Percentiles rank a stretch among this genome's conserved stretches.
These are phyloP conservation scores for Hanseniaspora osmophila DNA, from an alignment of 805 yeast species.

Conservation along the genomic window DNA sequence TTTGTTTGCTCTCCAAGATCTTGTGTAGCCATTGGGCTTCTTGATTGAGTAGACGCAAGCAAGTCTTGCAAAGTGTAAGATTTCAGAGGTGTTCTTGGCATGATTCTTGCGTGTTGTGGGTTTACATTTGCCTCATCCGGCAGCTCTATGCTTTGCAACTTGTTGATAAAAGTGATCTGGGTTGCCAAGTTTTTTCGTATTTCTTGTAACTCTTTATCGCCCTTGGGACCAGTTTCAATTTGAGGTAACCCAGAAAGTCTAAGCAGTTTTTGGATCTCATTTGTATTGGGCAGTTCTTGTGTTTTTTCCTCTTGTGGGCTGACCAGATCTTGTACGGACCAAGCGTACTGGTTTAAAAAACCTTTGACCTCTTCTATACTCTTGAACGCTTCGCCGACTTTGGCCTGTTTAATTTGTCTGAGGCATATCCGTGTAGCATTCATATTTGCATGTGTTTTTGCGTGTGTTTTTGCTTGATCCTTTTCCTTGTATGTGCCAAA, in stretches of 20 bases:
- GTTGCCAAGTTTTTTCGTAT: constrained; percentile 27
- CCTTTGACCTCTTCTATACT: constrained; percentile 15
- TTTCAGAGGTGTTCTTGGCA: constrained; percentile 14
- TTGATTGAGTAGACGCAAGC: constrained; percentile 11
- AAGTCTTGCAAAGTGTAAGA: not conserved
- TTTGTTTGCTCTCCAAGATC: constrained; percentile 29
- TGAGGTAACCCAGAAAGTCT: constrained; percentile 35
- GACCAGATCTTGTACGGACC: constrained; percentile 18
- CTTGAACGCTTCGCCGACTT: constrained; percentile 10
- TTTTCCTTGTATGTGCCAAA: too few species aligned
- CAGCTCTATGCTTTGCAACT: constrained; percentile 25
- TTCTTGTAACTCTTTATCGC: constrained; percentile 14
- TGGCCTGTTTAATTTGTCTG: not conserved
- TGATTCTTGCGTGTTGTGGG: constrained; percentile 14
- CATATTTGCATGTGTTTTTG: too few species aligned
- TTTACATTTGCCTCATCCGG: constrained; percentile 7
- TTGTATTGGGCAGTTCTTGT: constrained; percentile 4
- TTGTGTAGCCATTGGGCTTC: constrained; percentile 12
- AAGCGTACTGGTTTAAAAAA: constrained; percentile 8
- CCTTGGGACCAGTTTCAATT: constrained; percentile 10
- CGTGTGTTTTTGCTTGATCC: too few species aligned
- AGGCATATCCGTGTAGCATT: too few species aligned
- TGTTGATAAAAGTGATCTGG: constrained; percentile 37
- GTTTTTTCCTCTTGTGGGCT: not conserved
- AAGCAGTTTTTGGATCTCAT: constrained; percentile 23